A percentile compares a stretch with the other conserved stretches of the same genome.
Conservation (phyloP, 2,329 filamentous ascomycete genomes). For the Pseudogymnoascus sp. region DNA sequence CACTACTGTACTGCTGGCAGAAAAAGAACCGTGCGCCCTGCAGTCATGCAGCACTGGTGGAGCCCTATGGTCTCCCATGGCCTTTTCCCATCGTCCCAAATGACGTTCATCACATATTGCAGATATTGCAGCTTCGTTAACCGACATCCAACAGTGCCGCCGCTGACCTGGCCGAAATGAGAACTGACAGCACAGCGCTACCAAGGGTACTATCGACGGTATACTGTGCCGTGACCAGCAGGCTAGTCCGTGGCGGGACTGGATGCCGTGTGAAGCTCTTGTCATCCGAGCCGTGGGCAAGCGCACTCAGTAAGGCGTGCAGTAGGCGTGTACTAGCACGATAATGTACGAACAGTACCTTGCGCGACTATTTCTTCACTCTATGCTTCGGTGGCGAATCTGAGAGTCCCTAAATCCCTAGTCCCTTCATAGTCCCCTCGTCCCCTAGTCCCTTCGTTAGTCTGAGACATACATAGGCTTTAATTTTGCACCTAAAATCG, state of each 20-base stretch:
- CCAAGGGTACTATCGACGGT: not conserved
- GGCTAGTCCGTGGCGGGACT: not conserved
- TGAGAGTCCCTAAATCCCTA: not conserved
- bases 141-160: not conserved
- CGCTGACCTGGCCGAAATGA: not conserved
- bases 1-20: not conserved
- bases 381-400: not conserved
- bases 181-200: not conserved
- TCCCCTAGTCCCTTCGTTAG: not conserved
- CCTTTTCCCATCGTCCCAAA: not conserved
- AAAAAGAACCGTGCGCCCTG: not conserved
- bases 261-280: not conserved
- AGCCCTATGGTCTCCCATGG: not conserved
- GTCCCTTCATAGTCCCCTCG: not conserved
- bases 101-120: not conserved
- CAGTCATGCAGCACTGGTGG: not conserved
- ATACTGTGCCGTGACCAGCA: not conserved
- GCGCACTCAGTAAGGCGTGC: not conserved
- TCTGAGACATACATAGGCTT: constrained; percentile 4
- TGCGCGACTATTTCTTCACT: not conserved
- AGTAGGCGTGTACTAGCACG: not conserved
- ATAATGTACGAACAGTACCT: not conserved
- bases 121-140: not conserved
- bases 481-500: not conserved
- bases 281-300: not conserved